Conservation (phyloP, 805 yeast species). For the Grigorovia humatica region DNA sequence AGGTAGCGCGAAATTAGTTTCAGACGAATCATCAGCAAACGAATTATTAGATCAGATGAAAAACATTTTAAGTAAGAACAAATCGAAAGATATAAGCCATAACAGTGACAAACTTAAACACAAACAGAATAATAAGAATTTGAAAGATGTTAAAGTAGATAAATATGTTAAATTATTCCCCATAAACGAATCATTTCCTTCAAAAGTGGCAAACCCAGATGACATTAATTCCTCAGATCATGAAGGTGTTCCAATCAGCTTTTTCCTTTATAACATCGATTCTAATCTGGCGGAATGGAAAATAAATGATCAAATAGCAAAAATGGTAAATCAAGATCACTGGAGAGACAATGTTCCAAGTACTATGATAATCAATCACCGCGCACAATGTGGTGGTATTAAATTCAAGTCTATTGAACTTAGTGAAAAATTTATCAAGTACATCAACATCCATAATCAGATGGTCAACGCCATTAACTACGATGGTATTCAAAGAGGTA, state of each 20-base stretch:
- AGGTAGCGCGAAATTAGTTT: conserved; percentile 30
- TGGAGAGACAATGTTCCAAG: conserved; percentile 17
- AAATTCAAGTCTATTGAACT: conserved; percentile 12
- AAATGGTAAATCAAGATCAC: conserved; percentile 8
- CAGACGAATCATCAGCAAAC: conserved; percentile 32
- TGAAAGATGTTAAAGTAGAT: background rate
- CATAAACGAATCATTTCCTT: conserved; percentile 45
- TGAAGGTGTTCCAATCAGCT: conserved; percentile 37
- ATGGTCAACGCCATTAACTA: conserved; percentile 1
- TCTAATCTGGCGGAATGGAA: conserved; percentile 55
- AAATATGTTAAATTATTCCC: conserved; percentile 57
- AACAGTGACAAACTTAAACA: background rate
- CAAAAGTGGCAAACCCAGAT: too few relatives aligned
- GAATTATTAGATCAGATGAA: conserved; percentile 38
- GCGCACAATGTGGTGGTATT: conserved; percentile 20
- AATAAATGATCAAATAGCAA: conserved; percentile 42
- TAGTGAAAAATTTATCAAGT: conserved; percentile 8
- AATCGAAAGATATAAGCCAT: background rate
- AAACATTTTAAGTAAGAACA: background rate
- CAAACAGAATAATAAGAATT: background rate
- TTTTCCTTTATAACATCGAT: conserved; percentile 69
- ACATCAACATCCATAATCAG: conserved; percentile 1
- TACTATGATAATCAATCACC: conserved; percentile 17
- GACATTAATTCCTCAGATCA: background rate
- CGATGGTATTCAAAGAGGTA: conserved; percentile 9